A percentile compares a stretch with the other conserved stretches of the same genome.
phyloP scores from a whole-genome alignment of 2,329 filamentous ascomycete genomes.

The Aureobasidium sp. region DNA sequence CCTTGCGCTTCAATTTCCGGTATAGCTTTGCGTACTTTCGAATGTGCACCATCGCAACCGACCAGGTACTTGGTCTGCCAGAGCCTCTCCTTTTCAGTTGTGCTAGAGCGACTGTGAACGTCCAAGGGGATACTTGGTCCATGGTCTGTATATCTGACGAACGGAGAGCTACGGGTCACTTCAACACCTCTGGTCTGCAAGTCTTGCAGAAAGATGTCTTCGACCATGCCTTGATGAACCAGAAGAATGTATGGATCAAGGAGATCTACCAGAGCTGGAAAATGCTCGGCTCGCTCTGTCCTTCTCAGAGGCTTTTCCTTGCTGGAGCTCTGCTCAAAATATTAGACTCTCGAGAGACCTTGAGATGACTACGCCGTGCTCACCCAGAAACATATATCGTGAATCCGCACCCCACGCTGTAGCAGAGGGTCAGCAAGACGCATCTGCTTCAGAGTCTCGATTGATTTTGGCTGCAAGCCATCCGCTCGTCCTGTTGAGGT shows the following conservation, averaged over 20 bases:
- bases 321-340: constrained; percentile 24
- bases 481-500: constrained; percentile 62
- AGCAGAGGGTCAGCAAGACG: constrained; percentile 60
- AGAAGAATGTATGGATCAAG: constrained; percentile 46
- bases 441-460: constrained; percentile 68
- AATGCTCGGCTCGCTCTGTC: constrained; percentile 58
- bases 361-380: constrained; percentile 17
- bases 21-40: constrained; percentile 58
- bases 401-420: constrained; percentile 58
- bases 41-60: constrained; percentile 66
- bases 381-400: constrained; percentile 68
- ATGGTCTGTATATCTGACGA: constrained; percentile 41
- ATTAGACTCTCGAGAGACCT: neutral
- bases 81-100: constrained; percentile 28
- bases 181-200: constrained; percentile 54
- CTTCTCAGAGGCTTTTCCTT: constrained; percentile 42
- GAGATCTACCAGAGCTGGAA: constrained; percentile 46
- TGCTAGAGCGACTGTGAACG: constrained; percentile 32
- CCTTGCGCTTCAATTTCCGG: constrained; percentile 40
- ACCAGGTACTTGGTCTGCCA: constrained; percentile 56
- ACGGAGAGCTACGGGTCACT: constrained; percentile 56
- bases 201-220: constrained; percentile 61
- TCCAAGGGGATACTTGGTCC: constrained; percentile 31
- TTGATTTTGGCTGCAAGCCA: constrained; percentile 68
- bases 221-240: constrained; percentile 67